Base-by-base conservation (phyloP, 768 basidiomycete genomes). In the Collybia mongolica region DNA sequence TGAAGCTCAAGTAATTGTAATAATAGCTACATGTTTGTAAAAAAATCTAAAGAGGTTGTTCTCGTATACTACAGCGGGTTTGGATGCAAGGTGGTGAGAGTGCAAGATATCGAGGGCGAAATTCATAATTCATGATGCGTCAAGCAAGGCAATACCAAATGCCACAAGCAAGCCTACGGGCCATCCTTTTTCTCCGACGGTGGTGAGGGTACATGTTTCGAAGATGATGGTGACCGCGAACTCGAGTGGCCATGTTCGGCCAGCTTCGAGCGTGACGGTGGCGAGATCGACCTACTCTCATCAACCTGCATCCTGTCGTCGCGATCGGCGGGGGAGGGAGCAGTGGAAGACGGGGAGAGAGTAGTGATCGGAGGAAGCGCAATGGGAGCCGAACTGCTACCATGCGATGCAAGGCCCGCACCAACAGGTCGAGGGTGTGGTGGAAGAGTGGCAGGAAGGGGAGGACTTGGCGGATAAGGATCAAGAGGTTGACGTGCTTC, bases 361-460 rank as follows among this genome's bases (percentile, higher is more conserved):
- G 85, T 86, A 19, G 83, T 77, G 53, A 89, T 88, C 0, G 86
- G 85, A 42, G 88, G 88, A 1, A 89, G 72, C 1, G 83, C 75
- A 39, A 86, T 79, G 17, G 73, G 55, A 17, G 58, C 61, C 5
- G 73, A 70, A 7, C 60, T 61, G 35, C 57, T 63, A 44, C 64
- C 39, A 56, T 79, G 73, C 4, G 69, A 66, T 18, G 72, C 66
- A 44, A 80, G 68, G 0, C 81, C 78, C 11, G 71, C 68, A 14
- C 87, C 88, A 44, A 88, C 76, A 9, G 88, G 88, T 20, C 84
- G 77, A 39, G 88, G 88, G 61, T 88, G 88, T 20, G 86, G 85
- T 37, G 88, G 88, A 26, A 90, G 74, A 6, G 80, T 77, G 24
- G 76, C 74, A 5, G 84, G 77, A 11, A 87, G 68, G 20, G 82